These are phyloP conservation scores for Kalanchoe fedtschenkoi DNA, from an alignment of 164 flowering plant genomes.

Conservation along the genomic window DNA sequence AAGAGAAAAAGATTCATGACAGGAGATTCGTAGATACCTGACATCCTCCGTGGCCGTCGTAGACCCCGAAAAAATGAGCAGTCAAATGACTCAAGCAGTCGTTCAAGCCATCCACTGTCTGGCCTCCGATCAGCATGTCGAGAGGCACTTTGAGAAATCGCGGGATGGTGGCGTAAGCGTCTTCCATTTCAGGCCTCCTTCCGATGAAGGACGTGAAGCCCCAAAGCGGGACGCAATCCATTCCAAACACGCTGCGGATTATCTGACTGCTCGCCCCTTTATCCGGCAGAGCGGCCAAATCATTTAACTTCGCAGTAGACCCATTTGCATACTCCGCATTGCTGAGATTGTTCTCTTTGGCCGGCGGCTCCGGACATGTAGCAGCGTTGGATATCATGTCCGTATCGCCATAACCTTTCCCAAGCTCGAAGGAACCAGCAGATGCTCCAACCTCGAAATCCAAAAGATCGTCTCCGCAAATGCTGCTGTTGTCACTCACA, in stretches of 20 bases:
- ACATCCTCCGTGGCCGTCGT: slow-evolving; percentile 88
- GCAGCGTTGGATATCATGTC: slow-evolving; percentile 25
- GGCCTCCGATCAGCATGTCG: slow-evolving; percentile 40
- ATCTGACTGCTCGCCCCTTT: slow-evolving; percentile 21
- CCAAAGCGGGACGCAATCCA: slow-evolving; percentile 72
- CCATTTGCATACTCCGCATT: slow-evolving; percentile 22
- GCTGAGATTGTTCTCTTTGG: slow-evolving; percentile 17
- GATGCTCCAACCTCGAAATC: slow-evolving; percentile 32
- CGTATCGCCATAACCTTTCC: slow-evolving; percentile 25
- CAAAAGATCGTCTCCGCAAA: slow-evolving; percentile 53
- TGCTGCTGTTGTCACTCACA: slow-evolving; percentile 57
- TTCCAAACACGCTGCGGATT: slow-evolving; percentile 41
- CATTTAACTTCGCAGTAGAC: slow-evolving; percentile 22
- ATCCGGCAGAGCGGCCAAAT: slow-evolving; percentile 31
- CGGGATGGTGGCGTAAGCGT: slow-evolving; percentile 57
- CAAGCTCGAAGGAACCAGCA: too few relatives aligned
- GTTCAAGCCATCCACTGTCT: slow-evolving; percentile 31
- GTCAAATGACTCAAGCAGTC: slow-evolving; percentile 30
- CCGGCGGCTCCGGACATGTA: slow-evolving; percentile 19
- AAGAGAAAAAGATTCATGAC: too few relatives aligned
- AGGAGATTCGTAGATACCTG: slow-evolving; percentile 34
- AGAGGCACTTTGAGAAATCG: slow-evolving; percentile 44
- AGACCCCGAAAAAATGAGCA: slow-evolving; percentile 79
- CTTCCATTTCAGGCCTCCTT: slow-evolving; percentile 91
- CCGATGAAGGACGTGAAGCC: slow-evolving; percentile 67